Evolutionary conservation across 441 rosid species (phyloP).

Genomic region (Pelargonium fulgidum): DNA sequence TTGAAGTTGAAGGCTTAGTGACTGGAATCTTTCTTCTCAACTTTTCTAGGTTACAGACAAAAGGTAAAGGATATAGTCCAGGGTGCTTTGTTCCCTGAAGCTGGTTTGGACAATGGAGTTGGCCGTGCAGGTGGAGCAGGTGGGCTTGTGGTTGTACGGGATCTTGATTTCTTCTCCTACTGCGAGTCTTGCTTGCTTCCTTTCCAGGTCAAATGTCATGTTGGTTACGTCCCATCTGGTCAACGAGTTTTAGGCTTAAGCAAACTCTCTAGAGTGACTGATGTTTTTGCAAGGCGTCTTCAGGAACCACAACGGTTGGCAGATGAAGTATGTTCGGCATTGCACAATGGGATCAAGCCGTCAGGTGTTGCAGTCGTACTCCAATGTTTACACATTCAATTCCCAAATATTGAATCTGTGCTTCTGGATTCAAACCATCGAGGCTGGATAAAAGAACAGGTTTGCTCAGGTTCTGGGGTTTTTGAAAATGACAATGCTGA

Average conservation of each 20-base stretch:
- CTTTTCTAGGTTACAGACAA: conserved; percentile 54
- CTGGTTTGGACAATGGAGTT: conserved; percentile 56
- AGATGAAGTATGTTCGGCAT: conserved; percentile 65
- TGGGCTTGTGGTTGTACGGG: conserved; percentile 85
- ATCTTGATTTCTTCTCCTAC: conserved; percentile 77
- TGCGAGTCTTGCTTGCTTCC: conserved; percentile 95
- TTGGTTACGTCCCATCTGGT: conserved; percentile 81
- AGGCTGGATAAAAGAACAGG: conserved; percentile 49
- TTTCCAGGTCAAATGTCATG: conserved; percentile 74
- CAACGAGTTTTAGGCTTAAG: conserved; percentile 81
- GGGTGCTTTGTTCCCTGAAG: conserved; percentile 91
- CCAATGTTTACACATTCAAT: conserved; percentile 68
- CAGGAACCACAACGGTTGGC: conserved; percentile 85
- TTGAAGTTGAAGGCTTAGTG: not conserved
- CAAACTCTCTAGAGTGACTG: conserved; percentile 84
- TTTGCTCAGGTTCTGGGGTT: conserved; percentile 68
- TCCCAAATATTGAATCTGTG: conserved; percentile 51
- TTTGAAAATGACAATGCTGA: conserved; percentile 52
- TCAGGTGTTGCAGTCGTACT: conserved; percentile 86
- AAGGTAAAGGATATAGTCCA: conserved; percentile 67
- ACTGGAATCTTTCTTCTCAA: not conserved
- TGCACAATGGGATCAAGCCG: conserved; percentile 69
- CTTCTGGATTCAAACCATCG: conserved; percentile 39
- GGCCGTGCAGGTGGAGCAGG: conserved; percentile 93
- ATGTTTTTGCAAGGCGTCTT: conserved; percentile 75